Evolutionary conservation across 306 rosid genomes (phyloP).

Genomic region (Cucumis sativus): Cucumber_9930_V3 NC_026659.2:27860501-27861000

Average conservation of each 20-base stretch:
- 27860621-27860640: not conserved
- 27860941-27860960: conserved; percentile 58
- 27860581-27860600: not conserved
- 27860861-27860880: conserved; percentile 89
- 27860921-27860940: conserved; percentile 64
- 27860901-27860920: conserved; percentile 59
- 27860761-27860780: not conserved
- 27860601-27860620: not conserved
- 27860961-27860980: conserved; percentile 54
- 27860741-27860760: not conserved
- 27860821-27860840: conserved; percentile 43
- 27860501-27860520: too few species aligned
- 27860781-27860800: not conserved
- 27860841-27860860: conserved; percentile 62
- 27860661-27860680: not conserved
- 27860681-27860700: not conserved
- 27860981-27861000: conserved; percentile 75
- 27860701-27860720: not conserved
- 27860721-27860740: not conserved
- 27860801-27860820: not conserved
- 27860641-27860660: not conserved
- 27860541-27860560: too few species aligned
- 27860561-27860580: too few species aligned
- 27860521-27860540: too few species aligned
- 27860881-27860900: conserved; percentile 83